These are phyloP conservation scores for Allium fistulosum DNA, from an alignment of 106 monocot species.

Conservation along the genomic window DNA sequence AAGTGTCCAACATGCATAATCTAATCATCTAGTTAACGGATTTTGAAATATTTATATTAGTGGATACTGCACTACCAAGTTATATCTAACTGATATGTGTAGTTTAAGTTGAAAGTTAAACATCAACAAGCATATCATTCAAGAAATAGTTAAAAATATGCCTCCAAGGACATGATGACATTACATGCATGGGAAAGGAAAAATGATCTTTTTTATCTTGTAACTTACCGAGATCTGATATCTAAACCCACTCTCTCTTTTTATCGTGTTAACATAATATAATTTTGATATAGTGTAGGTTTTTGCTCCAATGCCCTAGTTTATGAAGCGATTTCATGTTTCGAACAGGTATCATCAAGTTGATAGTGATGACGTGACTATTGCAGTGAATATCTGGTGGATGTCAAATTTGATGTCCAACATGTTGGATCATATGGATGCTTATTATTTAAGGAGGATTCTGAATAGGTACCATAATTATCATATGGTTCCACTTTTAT, in stretches of 20 bases:
- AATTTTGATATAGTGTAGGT: not conserved
- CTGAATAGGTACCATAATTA: conserved; percentile 56
- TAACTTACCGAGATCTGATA: too few species aligned
- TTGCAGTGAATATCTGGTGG: conserved; percentile 98
- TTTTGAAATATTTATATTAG: too few species aligned
- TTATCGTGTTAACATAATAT: not conserved
- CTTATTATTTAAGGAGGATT: conserved; percentile 78
- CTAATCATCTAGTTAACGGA: too few species aligned
- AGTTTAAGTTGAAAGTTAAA: too few species aligned
- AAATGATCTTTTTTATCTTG: too few species aligned
- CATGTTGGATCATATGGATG: conserved; percentile 95
- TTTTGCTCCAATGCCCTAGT: not conserved
- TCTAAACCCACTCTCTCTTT: not conserved
- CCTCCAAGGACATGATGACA: too few species aligned
- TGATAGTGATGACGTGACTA: conserved; percentile 85
- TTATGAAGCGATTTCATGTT: not conserved
- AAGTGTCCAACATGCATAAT: too few species aligned
- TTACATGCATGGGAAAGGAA: too few species aligned
- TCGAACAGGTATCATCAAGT: conserved; percentile 91
- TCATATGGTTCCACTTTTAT: not conserved
- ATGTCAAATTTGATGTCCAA: conserved; percentile 63
- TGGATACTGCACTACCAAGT: too few species aligned
- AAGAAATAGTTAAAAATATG: too few species aligned
- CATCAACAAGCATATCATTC: too few species aligned
- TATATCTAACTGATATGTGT: too few species aligned